These are phyloP conservation scores for Chaetomiaceae sp. DNA, from an alignment of 2,329 filamentous ascomycete genomes.

Conservation along the genomic window DNA sequence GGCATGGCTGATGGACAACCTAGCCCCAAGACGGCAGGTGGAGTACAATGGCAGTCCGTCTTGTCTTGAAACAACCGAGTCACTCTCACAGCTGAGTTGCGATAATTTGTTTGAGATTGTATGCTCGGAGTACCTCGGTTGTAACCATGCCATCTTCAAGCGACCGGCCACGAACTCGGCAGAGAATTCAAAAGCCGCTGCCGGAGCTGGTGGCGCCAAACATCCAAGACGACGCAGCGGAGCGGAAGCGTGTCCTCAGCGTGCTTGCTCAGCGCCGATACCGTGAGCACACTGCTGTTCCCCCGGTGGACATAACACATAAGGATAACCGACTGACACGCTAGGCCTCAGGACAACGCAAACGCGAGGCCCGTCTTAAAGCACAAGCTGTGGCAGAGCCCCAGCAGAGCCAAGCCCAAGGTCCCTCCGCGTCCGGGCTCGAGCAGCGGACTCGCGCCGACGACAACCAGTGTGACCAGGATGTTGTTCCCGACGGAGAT, in stretches of 20 bases:
- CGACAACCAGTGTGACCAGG: too few species aligned
- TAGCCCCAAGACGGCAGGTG: too few species aligned
- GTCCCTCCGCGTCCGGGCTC: too few species aligned
- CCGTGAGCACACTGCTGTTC: slow-evolving; percentile 31
- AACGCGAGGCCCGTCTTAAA: slow-evolving; percentile 20
- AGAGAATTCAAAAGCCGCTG: slow-evolving; percentile 39
- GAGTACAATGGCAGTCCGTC: too few species aligned
- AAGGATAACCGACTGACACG: not conserved
- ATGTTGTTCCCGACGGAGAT: too few species aligned
- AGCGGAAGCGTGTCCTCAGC: slow-evolving; percentile 51
- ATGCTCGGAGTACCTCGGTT: too few species aligned
- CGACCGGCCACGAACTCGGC: slow-evolving; percentile 30
- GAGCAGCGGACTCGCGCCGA: not conserved
- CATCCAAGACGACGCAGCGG: slow-evolving; percentile 47
- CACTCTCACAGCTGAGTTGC: too few species aligned
- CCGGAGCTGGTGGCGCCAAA: slow-evolving; percentile 42
- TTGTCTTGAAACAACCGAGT: too few species aligned
- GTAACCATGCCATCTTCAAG: too few species aligned
- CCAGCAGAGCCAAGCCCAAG: too few species aligned
- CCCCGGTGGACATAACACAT: not conserved
- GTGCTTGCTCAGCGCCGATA: slow-evolving; percentile 53
- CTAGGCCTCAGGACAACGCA: slow-evolving; percentile 27
- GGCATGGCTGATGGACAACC: too few species aligned
- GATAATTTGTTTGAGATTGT: too few species aligned
- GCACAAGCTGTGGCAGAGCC: not conserved